Evolutionary conservation across 345 rosid species (phyloP), one percentile per base, ranked within the genome.

Genomic region (Hypericum perforatum): DNA sequence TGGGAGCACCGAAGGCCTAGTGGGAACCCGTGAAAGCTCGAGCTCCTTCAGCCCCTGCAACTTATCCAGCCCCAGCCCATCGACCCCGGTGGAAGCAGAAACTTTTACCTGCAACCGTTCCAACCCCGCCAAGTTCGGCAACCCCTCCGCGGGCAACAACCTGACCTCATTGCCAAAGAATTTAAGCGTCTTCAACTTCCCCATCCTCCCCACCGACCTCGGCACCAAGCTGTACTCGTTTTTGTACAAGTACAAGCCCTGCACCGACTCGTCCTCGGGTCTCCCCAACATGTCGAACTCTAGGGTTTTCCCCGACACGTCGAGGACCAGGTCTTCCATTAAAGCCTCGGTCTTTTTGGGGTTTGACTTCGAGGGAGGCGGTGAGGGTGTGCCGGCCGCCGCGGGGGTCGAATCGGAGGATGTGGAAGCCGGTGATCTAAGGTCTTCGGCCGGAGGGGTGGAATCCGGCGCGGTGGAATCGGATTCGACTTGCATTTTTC

Each of bases 101-200:
- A 92, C 52, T 73, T 82, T 88, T 56, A 92, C 85, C 68, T 88
- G 98, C 70, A 88, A 76, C 38, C 84, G 67, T 71, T 92, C 98
- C 70, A 92, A 73, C 32, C 80, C 78, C 29, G 73, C 75, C 75
- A 88, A 64, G 54, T 68, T 76, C 61, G 77, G 94, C 5, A 88
- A 68, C 65, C 32, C 32, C 32, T 88, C 98, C 3, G 67, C 45
- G 0, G 98, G 90, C 32, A 92, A 85, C 61, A 88, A 55, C 57
- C 83, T 76, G 38, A 92, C 72, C 63, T 83, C 82, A 49, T 92
- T 92, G 15, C 91, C 81, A 43, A 88, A 92, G 66, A 85, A 88
- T 77, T 92, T 92, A 39, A 92, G 68, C 54, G 67, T 85, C 66
- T 61, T 82, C 73, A 88, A 58, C 66, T 74, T 66, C 45, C 54